Base-by-base conservation (phyloP, 2,329 filamentous ascomycete species). In the Pseudogymnoascus sp. region DNA sequence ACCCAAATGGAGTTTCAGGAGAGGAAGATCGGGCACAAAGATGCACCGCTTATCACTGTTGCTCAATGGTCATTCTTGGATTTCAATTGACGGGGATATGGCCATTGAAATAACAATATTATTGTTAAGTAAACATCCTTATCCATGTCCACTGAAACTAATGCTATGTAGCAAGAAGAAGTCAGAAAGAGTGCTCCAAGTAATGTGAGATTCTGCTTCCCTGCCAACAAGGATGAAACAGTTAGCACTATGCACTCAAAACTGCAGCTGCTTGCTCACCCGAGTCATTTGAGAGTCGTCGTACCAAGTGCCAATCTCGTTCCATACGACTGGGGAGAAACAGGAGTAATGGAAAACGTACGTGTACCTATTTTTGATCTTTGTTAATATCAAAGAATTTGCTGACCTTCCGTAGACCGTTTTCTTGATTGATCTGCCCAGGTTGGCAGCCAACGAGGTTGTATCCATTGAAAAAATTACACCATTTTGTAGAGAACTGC, bases 371-470 rank as follows among this genome's bases (percentile, higher is more conserved):
- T 66, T 50, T 42, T 61, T 18, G 36, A 67, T 36, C 8, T 23
- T 59, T 14, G 25, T 25, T 37, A 53, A 25, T 60, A 7, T 8
- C 42, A 37, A 36, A 44, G 11, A 31, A 11, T 14, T 14, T 70
- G 68, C 64, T 59, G 44, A 64, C 23, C 18, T 2, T 23, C 21
- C 63, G 28, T 64, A 89, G 87, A 88, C 87, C 69, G 85, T 93
- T 6, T 97, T 96, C 73, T 73, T 97, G n/a, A 93, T 99, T 67
- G 95, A 99, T 73, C 83, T 97, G 7, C 93, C 95, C 5, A 81
- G 83, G 42, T 73, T 66, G 69, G 50, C 67, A 5, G 50, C 64
- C 11, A 64, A 67, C 2, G 64, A 61, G 66, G 74, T 42, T 68
- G 68, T 12, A 21, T 25, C 61, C 18, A 28, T 65, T 2, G 66